Conservation (phyloP, 2,329 filamentous ascomycete genomes). For the Microascus cirrosus region DNA sequence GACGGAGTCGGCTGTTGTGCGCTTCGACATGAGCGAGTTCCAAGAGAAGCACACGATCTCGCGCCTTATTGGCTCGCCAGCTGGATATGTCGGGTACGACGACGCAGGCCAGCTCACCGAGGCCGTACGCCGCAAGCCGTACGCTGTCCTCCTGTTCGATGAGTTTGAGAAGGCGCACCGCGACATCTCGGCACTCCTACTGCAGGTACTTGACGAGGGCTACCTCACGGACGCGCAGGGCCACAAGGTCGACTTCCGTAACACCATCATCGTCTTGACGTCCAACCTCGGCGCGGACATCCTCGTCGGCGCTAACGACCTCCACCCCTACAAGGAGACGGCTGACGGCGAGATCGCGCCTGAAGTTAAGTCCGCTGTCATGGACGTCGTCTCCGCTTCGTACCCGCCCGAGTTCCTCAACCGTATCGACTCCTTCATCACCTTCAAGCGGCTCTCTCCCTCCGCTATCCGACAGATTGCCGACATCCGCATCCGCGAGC, state of each 20-base stretch:
- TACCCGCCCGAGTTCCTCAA: slow-evolving; percentile 95
- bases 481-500: slow-evolving; percentile 77
- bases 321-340: slow-evolving; percentile 52
- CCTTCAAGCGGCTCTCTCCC: slow-evolving; percentile 79
- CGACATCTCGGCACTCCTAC: slow-evolving; percentile 81
- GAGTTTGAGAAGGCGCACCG: slow-evolving; percentile 97
- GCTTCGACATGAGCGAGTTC: slow-evolving; percentile 98
- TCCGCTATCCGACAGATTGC: slow-evolving; percentile 81
- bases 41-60: slow-evolving; percentile 96
- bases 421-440: slow-evolving; percentile 90
- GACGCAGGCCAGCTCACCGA: slow-evolving; percentile 95
- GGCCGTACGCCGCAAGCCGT: slow-evolving; percentile 87
- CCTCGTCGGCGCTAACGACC: slow-evolving; percentile 63
- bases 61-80: slow-evolving; percentile 81
- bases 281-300: slow-evolving; percentile 92
- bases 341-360: slow-evolving; percentile 59
- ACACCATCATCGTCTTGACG: slow-evolving; percentile 92
- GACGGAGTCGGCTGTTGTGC: slow-evolving; percentile 77
- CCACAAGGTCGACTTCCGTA: slow-evolving; percentile 92
- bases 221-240: slow-evolving; percentile 93
- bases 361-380: slow-evolving; percentile 66
- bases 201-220: slow-evolving; percentile 93
- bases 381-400: slow-evolving; percentile 67
- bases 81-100: slow-evolving; percentile 93
- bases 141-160: slow-evolving; percentile 88